Evolutionary conservation across 768 basidiomycete species (phyloP).

Genomic region (Artomyces pyxidatus): DNA sequence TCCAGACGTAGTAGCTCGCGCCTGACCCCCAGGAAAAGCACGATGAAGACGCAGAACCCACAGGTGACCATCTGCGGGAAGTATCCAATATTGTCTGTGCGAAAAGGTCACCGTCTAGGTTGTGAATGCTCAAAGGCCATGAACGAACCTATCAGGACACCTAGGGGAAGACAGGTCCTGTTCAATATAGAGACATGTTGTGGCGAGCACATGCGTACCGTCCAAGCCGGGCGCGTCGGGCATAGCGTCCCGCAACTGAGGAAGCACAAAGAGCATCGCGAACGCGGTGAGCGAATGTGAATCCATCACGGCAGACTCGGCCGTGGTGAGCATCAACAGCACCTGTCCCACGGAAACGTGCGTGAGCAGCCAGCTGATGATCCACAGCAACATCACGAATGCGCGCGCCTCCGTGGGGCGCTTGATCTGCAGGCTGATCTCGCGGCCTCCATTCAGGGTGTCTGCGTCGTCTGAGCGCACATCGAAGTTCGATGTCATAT

Average conservation of each 20-base stretch:
- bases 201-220: no score
- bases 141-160: no score
- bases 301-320: constrained; percentile 24
- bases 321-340: constrained; percentile 31
- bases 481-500: constrained; percentile 39
- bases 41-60: no score
- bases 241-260: constrained; percentile 46
- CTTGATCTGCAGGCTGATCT: constrained; percentile 36
- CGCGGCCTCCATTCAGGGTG: constrained; percentile 30
- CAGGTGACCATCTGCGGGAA: no score
- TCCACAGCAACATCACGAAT: constrained; percentile 39
- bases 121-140: no score
- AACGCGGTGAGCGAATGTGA: constrained; percentile 33
- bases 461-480: constrained; percentile 32
- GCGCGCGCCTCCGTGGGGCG: constrained; percentile 38
- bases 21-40: no score
- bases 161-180: no score
- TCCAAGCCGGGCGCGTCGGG: constrained; percentile 50
- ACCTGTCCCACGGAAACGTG: constrained; percentile 42
- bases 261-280: constrained; percentile 37
- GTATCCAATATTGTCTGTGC: no score
- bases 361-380: constrained; percentile 44
- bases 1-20: no score
- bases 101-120: no score
- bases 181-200: no score